Conservation (phyloP, 345 rosid species). For the Salix dunnii region DNA sequence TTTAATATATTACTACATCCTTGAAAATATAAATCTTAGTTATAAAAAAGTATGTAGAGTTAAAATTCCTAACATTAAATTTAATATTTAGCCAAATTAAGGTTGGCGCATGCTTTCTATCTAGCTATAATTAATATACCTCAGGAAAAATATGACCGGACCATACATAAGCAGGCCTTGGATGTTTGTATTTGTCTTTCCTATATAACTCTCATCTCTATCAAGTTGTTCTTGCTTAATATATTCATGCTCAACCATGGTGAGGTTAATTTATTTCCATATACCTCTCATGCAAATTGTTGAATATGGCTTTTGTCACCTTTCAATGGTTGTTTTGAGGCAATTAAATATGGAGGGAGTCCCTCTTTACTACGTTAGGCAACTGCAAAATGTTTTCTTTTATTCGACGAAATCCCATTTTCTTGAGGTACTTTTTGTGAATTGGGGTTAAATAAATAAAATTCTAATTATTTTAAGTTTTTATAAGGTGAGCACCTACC, state of each 20-base stretch:
- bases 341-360: constrained; percentile 4
- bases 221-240: not conserved
- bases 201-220: not conserved
- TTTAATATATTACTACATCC: too few species aligned
- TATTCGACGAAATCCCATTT: too few species aligned
- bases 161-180: constrained; percentile 18
- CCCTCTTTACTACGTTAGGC: not conserved
- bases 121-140: too few species aligned
- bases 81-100: too few species aligned
- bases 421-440: too few species aligned
- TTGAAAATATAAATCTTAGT: too few species aligned
- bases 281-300: not conserved
- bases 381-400: not conserved
- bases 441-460: too few species aligned
- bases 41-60: too few species aligned
- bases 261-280: not conserved
- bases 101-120: too few species aligned
- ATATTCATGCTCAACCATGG: not conserved
- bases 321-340: not conserved
- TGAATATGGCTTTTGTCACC: constrained; percentile 4
- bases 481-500: too few species aligned
- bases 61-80: too few species aligned
- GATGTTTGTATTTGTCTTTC: constrained; percentile 19
- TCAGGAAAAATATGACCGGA: not conserved
- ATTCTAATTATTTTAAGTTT: fast-evolving